Base-by-base conservation (phyloP, 225 moss, liverwort and hornwort species). In the Sphagnum tenellum region DNA sequence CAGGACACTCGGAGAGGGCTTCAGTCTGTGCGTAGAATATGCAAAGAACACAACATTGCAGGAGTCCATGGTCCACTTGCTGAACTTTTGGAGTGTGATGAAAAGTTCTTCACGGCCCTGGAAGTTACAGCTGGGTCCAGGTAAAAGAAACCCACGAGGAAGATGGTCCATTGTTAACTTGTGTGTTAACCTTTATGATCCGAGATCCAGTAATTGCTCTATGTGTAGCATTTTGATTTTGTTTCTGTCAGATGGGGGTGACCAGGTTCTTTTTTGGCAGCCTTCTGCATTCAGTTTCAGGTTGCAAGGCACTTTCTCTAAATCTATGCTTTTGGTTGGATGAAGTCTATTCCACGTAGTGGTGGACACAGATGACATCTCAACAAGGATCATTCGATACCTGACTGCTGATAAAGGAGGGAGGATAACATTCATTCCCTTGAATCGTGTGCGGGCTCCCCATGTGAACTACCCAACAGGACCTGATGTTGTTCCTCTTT, bases 91-190 rank as follows among this genome's bases (percentile, higher is more conserved):
- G 93, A 90, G 62, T 94, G 93, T 65, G 93, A 94, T 61, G 93
- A 94, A 76, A 94, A 94, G 57, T 94, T 94, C 70, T 94, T 90
- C 68, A 94, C 93, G 8, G 93, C 93, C 63, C 84, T 89, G 13
- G 93, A 94, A 72, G 93, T 94, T 56, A 92, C 91, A 50, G 91
- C 86, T 60, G 91, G 91, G 68, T 85, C 68, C 77, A 91, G 88
- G 91, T 91, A 69, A 12, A 45, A 56, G 59, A 55, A 61, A 54
- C 52, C 6, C 52, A 29, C 1, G 29, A 29, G 29, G 29, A 29
- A 29, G 29, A 29, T 29, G 29, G 29, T 29, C 29, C 29, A 29
- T 29, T 29, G 29, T 29, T 29, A 29, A 29, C 29, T 29, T 29
- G 29, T 29, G 29, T 29, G 29, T 29, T 29, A 29, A 29, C 29